Evolutionary conservation across 108 stramenopile genomes (phyloP), one percentile per base, ranked within the genome.

Genomic region (Nannochloropsis oceanica): DNA sequence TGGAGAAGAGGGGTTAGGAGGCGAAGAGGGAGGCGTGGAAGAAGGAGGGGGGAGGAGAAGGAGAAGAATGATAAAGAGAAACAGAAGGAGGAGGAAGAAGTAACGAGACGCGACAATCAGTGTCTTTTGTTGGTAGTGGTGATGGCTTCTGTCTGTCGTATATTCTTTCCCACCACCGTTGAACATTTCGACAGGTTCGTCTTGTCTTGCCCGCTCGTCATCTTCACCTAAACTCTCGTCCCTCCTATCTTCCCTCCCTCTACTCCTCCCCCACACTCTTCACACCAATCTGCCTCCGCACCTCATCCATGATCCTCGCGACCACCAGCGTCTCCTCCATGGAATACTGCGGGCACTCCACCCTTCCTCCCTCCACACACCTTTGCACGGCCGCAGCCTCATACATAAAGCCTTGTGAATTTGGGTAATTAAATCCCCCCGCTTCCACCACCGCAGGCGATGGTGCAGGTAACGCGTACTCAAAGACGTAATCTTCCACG

Each of bases 311-410:
- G 8, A 27, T 46, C 8, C 43, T 13, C 24, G 84, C 42, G 10
- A 79, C 42, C 0, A n/a, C 81, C 25, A 88, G 27, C 26, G 84
- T 88, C 27, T 93, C 94, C 24, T 91, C 83, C 83, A 83, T 83
- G 14, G 94, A 92, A 84, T 88, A 93, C 85, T 94, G 93, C n/a
- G 93, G 93, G 22, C 89, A 88, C 82, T 93, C 94, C 11, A 73
- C 86, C 59, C 93, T 92, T 8, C 95, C 95, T 0, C 89, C 91
- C 13, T 91, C 92, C 82, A 95, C 92, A 85, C 94, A 94, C 83
- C 94, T 86, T 24, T 93, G 93, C 11, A 94, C 93, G 22, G 94
- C 95, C 14, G 92, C 94, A 8, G 95, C 95, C 84, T 95, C 95
- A 83, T 94, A 95, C 25, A 81, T 84, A 26, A 95, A 94, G 2